Evolutionary conservation across 2,329 filamentous ascomycete genomes (phyloP).

Genomic region (Chaetomiaceae sp.): DNA sequence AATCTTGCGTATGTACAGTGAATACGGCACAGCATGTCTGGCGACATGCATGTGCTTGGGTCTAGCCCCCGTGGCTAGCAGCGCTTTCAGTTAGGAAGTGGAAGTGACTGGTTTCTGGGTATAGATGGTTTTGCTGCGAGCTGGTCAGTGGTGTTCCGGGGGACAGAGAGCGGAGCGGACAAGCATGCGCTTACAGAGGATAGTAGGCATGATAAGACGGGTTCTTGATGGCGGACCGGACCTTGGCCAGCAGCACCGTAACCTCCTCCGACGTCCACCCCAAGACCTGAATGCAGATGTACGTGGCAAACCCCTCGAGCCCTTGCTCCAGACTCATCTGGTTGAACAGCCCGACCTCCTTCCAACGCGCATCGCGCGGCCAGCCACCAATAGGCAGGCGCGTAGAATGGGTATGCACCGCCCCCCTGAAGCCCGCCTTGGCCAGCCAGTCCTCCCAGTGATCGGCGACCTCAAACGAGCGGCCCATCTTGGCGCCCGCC

Average conservation of each 20-base stretch:
- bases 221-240: not conserved
- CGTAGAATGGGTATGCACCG: not conserved
- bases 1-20: no score
- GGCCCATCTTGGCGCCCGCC: not conserved
- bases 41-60: no score
- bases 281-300: not conserved
- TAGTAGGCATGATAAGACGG: not conserved
- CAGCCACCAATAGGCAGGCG: not conserved
- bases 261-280: not conserved
- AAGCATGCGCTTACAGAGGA: not conserved
- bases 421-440: not conserved
- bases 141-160: not conserved
- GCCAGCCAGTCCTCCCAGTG: not conserved
- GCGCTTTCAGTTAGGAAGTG: not conserved
- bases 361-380: not conserved
- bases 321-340: not conserved
- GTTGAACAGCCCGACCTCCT: conserved; percentile 1
- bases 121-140: not conserved
- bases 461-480: not conserved
- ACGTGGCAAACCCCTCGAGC: not conserved
- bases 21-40: no score
- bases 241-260: not conserved
- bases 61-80: no score
- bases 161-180: not conserved
- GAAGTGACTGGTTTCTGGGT: not conserved